phyloP scores from a whole-genome alignment of 139 green algal genomes.

The Limnomonas spitsbergensis region DNA sequence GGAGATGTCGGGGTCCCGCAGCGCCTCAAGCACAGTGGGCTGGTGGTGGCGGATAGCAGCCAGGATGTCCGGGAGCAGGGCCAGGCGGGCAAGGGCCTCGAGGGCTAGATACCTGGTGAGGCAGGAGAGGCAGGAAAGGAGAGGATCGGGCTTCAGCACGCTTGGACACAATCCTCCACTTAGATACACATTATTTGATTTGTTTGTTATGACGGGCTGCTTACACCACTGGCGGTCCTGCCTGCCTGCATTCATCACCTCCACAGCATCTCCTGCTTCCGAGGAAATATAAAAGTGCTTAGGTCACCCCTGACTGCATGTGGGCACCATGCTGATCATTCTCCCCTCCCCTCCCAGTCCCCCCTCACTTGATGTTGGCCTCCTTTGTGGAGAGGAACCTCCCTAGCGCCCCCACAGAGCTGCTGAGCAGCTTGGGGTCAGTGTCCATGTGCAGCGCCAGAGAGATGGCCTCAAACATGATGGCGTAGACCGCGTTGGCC shows the following conservation, averaged over 20 bases:
- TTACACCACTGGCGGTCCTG: too few species aligned
- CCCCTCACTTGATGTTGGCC: slow-evolving; percentile 8
- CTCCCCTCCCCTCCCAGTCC: neutral
- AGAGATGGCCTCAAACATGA: slow-evolving; percentile 94
- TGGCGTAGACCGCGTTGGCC: slow-evolving; percentile 92
- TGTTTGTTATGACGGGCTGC: too few species aligned
- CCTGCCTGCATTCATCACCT: too few species aligned
- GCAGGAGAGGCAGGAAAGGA: neutral
- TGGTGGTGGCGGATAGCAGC: slow-evolving; percentile 46
- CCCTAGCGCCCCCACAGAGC: slow-evolving; percentile 50
- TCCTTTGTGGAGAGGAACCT: slow-evolving; percentile 40
- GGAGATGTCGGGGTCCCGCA: slow-evolving; percentile 86
- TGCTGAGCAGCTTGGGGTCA: slow-evolving; percentile 59
- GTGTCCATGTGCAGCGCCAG: slow-evolving; percentile 74
- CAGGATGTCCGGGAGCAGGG: slow-evolving; percentile 63
- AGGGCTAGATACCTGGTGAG: slow-evolving; percentile 83
- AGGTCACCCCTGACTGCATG: too few species aligned
- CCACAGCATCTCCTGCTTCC: too few species aligned
- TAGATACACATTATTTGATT: too few species aligned
- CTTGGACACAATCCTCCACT: too few species aligned
- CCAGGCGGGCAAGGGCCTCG: slow-evolving; percentile 78
- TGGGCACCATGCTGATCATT: too few species aligned
- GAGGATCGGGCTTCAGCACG: neutral
- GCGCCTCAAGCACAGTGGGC: slow-evolving; percentile 56
- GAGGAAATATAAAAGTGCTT: too few species aligned